Percentiles rank a stretch among this genome's conserved stretches.
phyloP scores from a whole-genome alignment of 306 rosid genomes.

The Prunus davidiana region DNA sequence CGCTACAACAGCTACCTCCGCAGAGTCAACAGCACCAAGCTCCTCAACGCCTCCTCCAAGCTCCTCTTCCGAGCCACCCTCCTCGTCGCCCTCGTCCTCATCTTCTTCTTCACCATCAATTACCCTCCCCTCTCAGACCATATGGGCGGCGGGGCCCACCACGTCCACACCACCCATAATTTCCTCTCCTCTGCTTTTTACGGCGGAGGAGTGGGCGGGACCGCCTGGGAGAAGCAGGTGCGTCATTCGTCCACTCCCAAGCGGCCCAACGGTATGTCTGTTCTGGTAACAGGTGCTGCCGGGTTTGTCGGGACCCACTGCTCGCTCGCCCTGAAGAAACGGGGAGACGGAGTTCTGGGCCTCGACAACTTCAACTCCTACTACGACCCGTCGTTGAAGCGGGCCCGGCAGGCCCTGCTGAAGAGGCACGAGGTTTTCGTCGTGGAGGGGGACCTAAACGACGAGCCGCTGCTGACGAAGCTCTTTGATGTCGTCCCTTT shows the following conservation, averaged over 20 bases:
- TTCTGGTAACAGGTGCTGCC: constrained; percentile 83
- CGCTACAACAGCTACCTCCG: constrained; percentile 88
- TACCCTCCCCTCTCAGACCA: constrained; percentile 58
- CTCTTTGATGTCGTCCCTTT: constrained; percentile 87
- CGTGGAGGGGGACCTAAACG: constrained; percentile 80
- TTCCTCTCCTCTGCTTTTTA: constrained; percentile 71
- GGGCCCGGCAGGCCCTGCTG: constrained; percentile 56
- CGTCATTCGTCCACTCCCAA: constrained; percentile 72
- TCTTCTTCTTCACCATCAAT: constrained; percentile 73
- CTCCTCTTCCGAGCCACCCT: constrained; percentile 83
- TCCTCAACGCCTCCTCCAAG: constrained; percentile 83
- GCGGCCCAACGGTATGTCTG: constrained; percentile 65
- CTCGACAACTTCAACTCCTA: constrained; percentile 80
- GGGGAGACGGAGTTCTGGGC: constrained; percentile 88
- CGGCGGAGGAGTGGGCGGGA: constrained; percentile 46
- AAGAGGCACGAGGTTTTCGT: constrained; percentile 55
- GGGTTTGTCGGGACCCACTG: constrained; percentile 84
- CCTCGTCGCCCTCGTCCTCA: constrained; percentile 55
- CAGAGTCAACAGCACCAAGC: constrained; percentile 76
- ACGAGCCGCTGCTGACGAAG: constrained; percentile 52
- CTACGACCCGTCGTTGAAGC: constrained; percentile 81
- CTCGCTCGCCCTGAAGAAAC: constrained; percentile 72
- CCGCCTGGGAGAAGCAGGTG: constrained; percentile 80
- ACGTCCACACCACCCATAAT: constrained; percentile 33
- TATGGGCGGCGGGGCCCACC: neutral